Percentiles rank a stretch among this genome's conserved stretches.
Conservation (phyloP, 2,329 filamentous ascomycete species). For the Aureobasidium mangrovei region DNA sequence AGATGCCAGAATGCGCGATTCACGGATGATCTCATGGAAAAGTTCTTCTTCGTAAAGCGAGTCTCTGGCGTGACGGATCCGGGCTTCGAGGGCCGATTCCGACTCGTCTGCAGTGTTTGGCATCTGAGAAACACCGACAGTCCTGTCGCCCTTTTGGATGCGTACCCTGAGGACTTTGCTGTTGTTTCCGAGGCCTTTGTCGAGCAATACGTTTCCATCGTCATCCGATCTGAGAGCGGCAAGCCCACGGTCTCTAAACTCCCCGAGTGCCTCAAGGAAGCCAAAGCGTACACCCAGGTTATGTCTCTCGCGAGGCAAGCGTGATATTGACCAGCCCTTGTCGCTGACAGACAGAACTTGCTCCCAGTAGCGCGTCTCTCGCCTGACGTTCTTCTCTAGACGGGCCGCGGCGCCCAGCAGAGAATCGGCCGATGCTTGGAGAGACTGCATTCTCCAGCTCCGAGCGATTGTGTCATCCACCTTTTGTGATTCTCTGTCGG, state of each 20-base stretch:
- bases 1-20: conserved; percentile 63
- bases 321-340: conserved; percentile 77
- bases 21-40: conserved; percentile 79
- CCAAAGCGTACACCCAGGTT: conserved; percentile 81
- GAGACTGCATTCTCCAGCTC: conserved; percentile 71
- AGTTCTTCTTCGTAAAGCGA: conserved; percentile 78
- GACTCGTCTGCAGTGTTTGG: conserved; percentile 31
- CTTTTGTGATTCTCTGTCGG: conserved; percentile 40
- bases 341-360: conserved; percentile 73
- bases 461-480: conserved; percentile 41
- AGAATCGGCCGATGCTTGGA: conserved; percentile 65
- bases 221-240: conserved; percentile 67
- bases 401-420: conserved; percentile 63
- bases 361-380: conserved; percentile 82
- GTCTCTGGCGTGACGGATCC: conserved; percentile 67
- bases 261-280: conserved; percentile 61
- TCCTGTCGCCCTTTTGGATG: conserved; percentile 48
- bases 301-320: conserved; percentile 62
- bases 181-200: conserved; percentile 50
- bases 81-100: conserved; percentile 54
- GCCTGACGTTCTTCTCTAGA: conserved; percentile 65
- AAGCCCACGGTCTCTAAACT: conserved; percentile 62
- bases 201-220: conserved; percentile 67
- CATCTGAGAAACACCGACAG: conserved; percentile 48
- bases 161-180: conserved; percentile 59